These are phyloP conservation scores for Aspergillus melleus DNA, from an alignment of 2,329 filamentous ascomycete species.

Conservation along the genomic window DNA sequence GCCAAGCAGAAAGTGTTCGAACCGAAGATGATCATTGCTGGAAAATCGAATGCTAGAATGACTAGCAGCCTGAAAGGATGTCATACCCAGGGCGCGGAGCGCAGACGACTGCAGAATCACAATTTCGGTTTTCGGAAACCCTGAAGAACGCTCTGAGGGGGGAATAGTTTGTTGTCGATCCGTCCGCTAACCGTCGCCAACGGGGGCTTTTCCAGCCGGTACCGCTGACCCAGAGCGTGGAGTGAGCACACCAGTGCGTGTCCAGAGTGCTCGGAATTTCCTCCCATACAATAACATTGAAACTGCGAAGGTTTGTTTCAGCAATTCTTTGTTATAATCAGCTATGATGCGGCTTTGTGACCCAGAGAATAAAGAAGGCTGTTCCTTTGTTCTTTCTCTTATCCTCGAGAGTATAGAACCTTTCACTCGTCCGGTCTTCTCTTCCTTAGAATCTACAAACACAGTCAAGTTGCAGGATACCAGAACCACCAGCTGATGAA, in stretches of 20 bases:
- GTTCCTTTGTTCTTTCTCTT: too few species aligned
- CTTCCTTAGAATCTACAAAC: too few species aligned
- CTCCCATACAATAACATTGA: neutral
- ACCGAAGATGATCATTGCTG: constrained; percentile 5
- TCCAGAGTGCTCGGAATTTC: neutral
- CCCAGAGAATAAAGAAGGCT: too few species aligned
- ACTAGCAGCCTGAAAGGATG: neutral
- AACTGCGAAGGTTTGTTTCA: too few species aligned
- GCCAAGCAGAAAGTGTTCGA: neutral
- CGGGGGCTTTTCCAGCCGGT: neutral
- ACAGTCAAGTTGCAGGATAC: too few species aligned
- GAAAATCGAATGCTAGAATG: neutral
- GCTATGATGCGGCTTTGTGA: too few species aligned
- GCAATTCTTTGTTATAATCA: too few species aligned
- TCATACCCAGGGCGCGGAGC: neutral
- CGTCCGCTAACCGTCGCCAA: neutral
- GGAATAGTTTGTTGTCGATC: neutral
- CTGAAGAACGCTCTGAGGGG: neutral
- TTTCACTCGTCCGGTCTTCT: too few species aligned
- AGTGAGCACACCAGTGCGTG: neutral
- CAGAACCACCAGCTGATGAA: too few species aligned
- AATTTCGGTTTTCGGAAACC: neutral
- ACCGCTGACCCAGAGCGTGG: neutral
- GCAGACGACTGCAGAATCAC: neutral
- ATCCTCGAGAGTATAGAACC: too few species aligned